Evolutionary conservation across 176 grass and related monocot genomes (phyloP).

Genomic region (Oryza brachyantha): DNA sequence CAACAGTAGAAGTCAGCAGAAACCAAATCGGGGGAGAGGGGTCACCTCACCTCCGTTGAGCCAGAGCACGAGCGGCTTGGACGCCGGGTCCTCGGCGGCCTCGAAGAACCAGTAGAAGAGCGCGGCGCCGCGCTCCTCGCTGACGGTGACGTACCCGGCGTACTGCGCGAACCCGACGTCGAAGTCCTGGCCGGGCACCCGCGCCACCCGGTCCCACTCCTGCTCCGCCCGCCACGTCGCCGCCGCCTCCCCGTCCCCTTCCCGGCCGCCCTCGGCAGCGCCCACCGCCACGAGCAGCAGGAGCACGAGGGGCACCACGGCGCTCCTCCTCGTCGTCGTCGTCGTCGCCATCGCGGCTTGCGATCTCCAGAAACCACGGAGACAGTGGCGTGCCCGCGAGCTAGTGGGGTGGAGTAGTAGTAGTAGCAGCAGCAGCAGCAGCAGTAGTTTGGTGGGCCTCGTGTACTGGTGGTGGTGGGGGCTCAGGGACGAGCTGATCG

Average conservation of each 20-base stretch:
- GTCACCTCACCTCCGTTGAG: conserved; percentile 80
- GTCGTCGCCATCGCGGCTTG: background rate
- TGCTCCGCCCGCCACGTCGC: conserved; percentile 38
- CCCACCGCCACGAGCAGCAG: background rate
- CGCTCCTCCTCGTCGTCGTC: too few relatives aligned
- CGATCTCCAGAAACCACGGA: background rate
- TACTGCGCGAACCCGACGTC: conserved; percentile 82
- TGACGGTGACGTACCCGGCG: conserved; percentile 83
- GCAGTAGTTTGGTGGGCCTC: too few relatives aligned
- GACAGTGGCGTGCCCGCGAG: background rate
- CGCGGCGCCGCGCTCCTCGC: conserved; percentile 60
- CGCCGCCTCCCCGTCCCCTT: too few relatives aligned
- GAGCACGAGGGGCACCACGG: background rate
- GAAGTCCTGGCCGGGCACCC: conserved; percentile 69
- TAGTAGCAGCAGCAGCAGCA: too few relatives aligned
- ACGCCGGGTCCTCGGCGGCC: conserved; percentile 57
- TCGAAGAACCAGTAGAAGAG: conserved; percentile 99
- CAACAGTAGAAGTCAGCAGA: background rate
- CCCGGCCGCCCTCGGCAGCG: background rate
- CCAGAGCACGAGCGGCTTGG: conserved; percentile 92
- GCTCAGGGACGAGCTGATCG: too few relatives aligned
- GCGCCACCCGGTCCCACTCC: conserved; percentile 54
- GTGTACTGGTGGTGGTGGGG: too few relatives aligned
- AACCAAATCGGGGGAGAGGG: background rate
- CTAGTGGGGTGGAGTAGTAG: too few relatives aligned